A percentile compares a stretch with the other conserved stretches of the same genome.
Evolutionary conservation across 2,329 filamentous ascomycete species (phyloP).

Genomic region (Xylaria digitata): DNA sequence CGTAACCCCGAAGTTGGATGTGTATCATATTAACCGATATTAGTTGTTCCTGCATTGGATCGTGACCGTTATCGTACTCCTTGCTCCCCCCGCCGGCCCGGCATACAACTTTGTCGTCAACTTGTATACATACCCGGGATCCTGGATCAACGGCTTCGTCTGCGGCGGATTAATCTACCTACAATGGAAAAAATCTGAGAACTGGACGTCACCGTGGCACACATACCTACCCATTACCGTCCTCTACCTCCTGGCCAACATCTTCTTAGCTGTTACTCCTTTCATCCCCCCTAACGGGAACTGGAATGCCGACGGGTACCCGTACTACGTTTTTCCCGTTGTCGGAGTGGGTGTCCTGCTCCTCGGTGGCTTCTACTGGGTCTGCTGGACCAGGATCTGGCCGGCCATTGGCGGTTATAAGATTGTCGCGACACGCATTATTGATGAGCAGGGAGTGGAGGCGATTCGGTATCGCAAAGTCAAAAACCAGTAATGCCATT

Average conservation of each 20-base stretch:
- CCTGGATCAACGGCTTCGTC: constrained; percentile 66
- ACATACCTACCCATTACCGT: constrained; percentile 61
- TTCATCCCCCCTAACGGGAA: constrained; percentile 65
- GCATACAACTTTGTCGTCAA: constrained; percentile 76
- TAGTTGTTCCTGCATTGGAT: constrained; percentile 73
- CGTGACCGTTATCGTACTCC: constrained; percentile 71
- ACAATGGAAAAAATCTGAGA: constrained; percentile 61
- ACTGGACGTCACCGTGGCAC: constrained; percentile 65
- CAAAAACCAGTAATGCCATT: constrained; percentile 40
- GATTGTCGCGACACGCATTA: constrained; percentile 57
- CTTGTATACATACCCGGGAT: constrained; percentile 64
- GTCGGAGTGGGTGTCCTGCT: constrained; percentile 64
- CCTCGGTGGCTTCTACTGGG: constrained; percentile 64
- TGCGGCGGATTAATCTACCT: constrained; percentile 63
- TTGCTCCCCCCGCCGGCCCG: constrained; percentile 74
- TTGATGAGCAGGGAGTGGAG: constrained; percentile 53
- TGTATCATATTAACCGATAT: constrained; percentile 13
- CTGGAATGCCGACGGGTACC: constrained; percentile 62
- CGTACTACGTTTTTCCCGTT: constrained; percentile 67
- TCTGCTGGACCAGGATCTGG: constrained; percentile 62
- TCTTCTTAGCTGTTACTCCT: constrained; percentile 64
- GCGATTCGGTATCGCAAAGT: constrained; percentile 48
- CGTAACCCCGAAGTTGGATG: neutral
- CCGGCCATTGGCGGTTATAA: constrained; percentile 63
- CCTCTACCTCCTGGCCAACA: constrained; percentile 62